Evolutionary conservation across 495 filamentous ascomycete species (phyloP), one percentile per base, ranked within the genome.

Genomic region (Penicillium nucicola): DNA sequence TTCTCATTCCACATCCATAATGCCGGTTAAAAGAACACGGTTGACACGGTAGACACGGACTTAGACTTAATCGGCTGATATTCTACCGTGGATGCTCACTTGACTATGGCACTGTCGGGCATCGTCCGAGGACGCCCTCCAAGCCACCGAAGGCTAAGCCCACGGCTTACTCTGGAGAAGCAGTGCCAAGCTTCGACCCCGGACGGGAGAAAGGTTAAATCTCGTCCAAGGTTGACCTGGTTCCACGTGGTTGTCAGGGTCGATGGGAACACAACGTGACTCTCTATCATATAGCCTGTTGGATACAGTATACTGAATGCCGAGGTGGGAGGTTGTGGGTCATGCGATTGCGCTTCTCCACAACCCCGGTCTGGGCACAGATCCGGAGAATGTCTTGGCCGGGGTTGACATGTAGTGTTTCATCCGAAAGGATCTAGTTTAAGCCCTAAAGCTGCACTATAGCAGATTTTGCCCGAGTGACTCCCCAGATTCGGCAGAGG

Each of bases 161-260:
- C 18, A 46, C 51, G 48, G 48, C 50, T 51, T 45, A 35, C 11
- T 25, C 43, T 7, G 32, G 19, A 19, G 45, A 53, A 49, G 22
- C 45, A 28, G 12, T 22, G 46, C 49, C 54, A 53, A 64, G 58
- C 40, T 50, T 52, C 23, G 19, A 32, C 50, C 30, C 47, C 43
- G 50, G 52, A 23, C 48, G 25, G 25, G 25, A 28, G 7, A 28
- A 28, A 28, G 25, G 25, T 28, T 28, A 28, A 28, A 28, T 28
- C 5, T 28, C 25, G 5, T 28, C 25, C 25, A 4, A 9, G 25
- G 5, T 28, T 28, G 25, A 9, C 20, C n/a, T n/a, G n/a, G n/a
- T 22, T 5, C 20, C 20, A 22, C 5, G 20, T 2, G 20, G 20
- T 3, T 22, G 5, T 22, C 20, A 3, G n/a, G n/a, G n/a, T n/a